Evolutionary conservation across 306 rosid species (phyloP).

Genomic region (Bauhinia variegata): DNA sequence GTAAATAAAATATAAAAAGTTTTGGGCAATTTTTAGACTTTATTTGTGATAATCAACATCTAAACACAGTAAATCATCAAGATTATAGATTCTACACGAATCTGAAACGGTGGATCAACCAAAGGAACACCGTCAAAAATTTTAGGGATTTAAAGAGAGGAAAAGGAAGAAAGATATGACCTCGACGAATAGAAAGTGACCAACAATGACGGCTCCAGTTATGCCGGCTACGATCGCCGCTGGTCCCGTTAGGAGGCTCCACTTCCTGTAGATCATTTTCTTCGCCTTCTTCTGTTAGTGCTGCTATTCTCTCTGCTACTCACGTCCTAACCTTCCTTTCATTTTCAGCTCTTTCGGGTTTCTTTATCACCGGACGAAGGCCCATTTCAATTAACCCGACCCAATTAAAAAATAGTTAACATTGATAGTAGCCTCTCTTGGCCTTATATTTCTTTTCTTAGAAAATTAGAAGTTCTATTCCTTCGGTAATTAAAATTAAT

Average conservation of each 20-base stretch:
- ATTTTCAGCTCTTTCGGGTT: too few species aligned
- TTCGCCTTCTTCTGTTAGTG: neutral
- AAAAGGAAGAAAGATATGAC: constrained; percentile 38
- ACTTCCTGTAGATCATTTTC: constrained; percentile 86
- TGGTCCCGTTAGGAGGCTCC: constrained; percentile 89
- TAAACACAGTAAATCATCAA: neutral
- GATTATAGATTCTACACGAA: neutral
- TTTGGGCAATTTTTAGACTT: constrained; percentile 7
- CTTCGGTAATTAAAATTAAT: too few species aligned
- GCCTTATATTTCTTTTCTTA: too few species aligned
- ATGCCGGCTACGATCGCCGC: constrained; percentile 60
- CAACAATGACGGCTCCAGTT: constrained; percentile 54
- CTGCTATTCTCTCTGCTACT: neutral
- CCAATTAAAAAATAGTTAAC: too few species aligned
- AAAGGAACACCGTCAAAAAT: neutral
- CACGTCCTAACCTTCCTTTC: too few species aligned
- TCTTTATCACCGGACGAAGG: too few species aligned
- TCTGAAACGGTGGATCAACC: neutral
- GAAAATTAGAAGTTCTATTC: too few species aligned
- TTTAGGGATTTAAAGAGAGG: neutral
- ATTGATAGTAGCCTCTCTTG: too few species aligned
- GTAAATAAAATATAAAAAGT: neutral
- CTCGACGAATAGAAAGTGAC: constrained; percentile 49
- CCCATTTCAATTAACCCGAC: too few species aligned
- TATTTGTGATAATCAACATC: too few species aligned